Evolutionary conservation across 129 eudicot genomes (phyloP).

Genomic region (Rutidosis leptorrhynchoides): DNA sequence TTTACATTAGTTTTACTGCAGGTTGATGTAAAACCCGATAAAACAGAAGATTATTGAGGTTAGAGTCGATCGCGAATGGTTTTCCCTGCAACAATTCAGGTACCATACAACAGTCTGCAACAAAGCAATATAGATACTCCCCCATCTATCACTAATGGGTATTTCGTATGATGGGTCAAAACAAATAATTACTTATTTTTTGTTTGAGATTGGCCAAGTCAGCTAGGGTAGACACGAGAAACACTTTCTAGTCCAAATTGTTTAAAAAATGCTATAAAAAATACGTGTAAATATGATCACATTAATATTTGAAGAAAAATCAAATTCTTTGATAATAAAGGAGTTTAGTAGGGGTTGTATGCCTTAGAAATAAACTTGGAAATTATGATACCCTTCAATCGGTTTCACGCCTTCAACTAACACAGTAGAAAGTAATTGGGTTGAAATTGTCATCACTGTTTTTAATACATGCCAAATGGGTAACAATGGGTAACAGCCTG

Average conservation of each 20-base stretch:
- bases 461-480: not conserved
- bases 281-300: not conserved
- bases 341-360: not conserved
- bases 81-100: too few relatives aligned
- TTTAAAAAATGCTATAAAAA: too few relatives aligned
- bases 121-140: conserved; percentile 21
- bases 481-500: too few relatives aligned
- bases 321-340: too few relatives aligned
- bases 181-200: not conserved
- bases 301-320: too few relatives aligned
- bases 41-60: too few relatives aligned
- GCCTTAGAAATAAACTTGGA: not conserved
- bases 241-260: not conserved
- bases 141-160: not conserved
- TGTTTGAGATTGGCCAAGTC: not conserved
- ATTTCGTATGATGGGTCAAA: not conserved
- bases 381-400: not conserved
- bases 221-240: not conserved
- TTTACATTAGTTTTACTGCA: too few relatives aligned
- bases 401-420: not conserved
- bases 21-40: too few relatives aligned
- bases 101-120: conserved; percentile 22
- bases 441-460: not conserved
- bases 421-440: not conserved
- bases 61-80: too few relatives aligned